Evolutionary conservation across 768 basidiomycete species (phyloP).

Genomic region (Lyophyllum shimeji): DNA sequence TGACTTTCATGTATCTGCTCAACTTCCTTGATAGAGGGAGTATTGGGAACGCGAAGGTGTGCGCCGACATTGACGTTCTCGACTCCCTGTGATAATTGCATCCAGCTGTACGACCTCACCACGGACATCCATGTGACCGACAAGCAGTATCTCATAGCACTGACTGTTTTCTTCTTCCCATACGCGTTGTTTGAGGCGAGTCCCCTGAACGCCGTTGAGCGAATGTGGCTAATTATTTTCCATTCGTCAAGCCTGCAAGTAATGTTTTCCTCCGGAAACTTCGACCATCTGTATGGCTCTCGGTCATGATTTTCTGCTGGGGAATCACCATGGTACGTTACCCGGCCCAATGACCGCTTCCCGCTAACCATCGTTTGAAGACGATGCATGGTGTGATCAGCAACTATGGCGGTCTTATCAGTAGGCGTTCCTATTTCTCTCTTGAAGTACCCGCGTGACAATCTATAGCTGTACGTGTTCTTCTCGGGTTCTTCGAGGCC

Average conservation of each 20-base stretch:
- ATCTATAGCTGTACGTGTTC: slow-evolving; percentile 50
- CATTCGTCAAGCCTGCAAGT: slow-evolving; percentile 48
- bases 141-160: slow-evolving; percentile 63
- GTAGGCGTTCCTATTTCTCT: slow-evolving; percentile 33
- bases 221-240: neutral
- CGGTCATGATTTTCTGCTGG: slow-evolving; percentile 47
- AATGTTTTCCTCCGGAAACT: slow-evolving; percentile 60
- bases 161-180: slow-evolving; percentile 77
- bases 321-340: slow-evolving; percentile 44
- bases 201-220: slow-evolving; percentile 1
- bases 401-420: slow-evolving; percentile 61
- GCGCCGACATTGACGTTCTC: slow-evolving; percentile 18
- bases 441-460: neutral
- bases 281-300: slow-evolving; percentile 68
- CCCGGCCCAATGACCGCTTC: neutral
- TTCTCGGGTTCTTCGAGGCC: slow-evolving; percentile 68
- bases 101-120: slow-evolving; percentile 59
- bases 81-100: neutral
- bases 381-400: slow-evolving; percentile 62
- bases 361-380: slow-evolving; percentile 27
- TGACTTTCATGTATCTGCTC: slow-evolving; percentile 70
- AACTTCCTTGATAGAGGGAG: slow-evolving; percentile 68
- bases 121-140: slow-evolving; percentile 57
- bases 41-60: slow-evolving; percentile 74
- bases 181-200: slow-evolving; percentile 69